Evolutionary conservation across 768 basidiomycete species (phyloP).

Genomic region (Lactarius indigo): DNA sequence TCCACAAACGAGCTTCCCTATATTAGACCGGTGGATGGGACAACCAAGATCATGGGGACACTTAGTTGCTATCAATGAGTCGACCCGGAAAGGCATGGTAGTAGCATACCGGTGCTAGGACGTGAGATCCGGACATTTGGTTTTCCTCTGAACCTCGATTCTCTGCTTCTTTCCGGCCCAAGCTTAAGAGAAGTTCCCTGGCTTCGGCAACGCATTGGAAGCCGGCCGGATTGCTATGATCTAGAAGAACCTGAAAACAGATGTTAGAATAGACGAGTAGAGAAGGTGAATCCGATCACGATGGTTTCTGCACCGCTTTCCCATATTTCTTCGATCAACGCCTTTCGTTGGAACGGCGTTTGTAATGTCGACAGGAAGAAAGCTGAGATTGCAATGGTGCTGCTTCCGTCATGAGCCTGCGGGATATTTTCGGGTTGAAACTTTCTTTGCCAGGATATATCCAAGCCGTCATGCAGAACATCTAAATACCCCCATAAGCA

Average conservation of each 20-base stretch:
- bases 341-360: slow-evolving; percentile 55
- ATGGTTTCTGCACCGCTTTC: slow-evolving; percentile 83
- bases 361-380: slow-evolving; percentile 80
- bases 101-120: slow-evolving; percentile 78
- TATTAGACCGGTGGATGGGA: slow-evolving; percentile 63
- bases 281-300: slow-evolving; percentile 38
- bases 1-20: slow-evolving; percentile 59
- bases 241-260: slow-evolving; percentile 67
- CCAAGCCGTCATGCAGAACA: slow-evolving; percentile 44
- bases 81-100: slow-evolving; percentile 9
- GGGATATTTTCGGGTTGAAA: slow-evolving; percentile 49
- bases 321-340: slow-evolving; percentile 83
- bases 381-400: slow-evolving; percentile 73
- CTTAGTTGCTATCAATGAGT: slow-evolving; percentile 37
- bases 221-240: slow-evolving; percentile 71
- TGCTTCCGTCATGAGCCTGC: slow-evolving; percentile 40
- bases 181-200: slow-evolving; percentile 62
- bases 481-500: slow-evolving; percentile 36
- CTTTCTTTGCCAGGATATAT: slow-evolving; percentile 52
- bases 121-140: slow-evolving; percentile 59
- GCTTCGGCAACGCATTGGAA: slow-evolving; percentile 80
- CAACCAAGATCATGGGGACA: slow-evolving; percentile 90
- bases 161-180: slow-evolving; percentile 58
- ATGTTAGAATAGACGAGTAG: not conserved
- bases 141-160: slow-evolving; percentile 39